These are phyloP conservation scores for Ceratobasidium sp. DNA, from an alignment of 1,284 basidiomycete genomes.

Conservation along the genomic window DNA sequence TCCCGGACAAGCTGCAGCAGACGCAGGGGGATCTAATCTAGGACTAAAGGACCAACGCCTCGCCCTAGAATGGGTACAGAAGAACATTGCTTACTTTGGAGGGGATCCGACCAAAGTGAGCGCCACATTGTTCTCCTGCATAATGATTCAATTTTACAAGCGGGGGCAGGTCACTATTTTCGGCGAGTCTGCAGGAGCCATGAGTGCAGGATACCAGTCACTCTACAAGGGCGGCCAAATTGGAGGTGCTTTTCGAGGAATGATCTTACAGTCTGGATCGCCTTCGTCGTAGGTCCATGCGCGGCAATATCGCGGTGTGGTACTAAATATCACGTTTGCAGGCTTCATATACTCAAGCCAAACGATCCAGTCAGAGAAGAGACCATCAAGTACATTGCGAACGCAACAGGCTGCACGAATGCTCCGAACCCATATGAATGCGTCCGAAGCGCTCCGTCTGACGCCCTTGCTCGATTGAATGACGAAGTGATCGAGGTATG, in stretches of 20 bases:
- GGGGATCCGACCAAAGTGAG: conserved; percentile 59
- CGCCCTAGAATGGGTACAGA: conserved; percentile 63
- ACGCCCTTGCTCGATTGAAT: conserved; percentile 20
- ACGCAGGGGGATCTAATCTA: conserved; percentile 52
- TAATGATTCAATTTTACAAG: neutral
- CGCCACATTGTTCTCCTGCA: neutral
- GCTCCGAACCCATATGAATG: conserved; percentile 34
- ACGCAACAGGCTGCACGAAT: conserved; percentile 35
- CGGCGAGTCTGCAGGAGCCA: conserved; percentile 55
- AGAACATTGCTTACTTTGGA: conserved; percentile 62
- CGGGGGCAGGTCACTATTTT: conserved; percentile 47
- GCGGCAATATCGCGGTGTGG: no score
- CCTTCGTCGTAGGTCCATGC: conserved; percentile 25
- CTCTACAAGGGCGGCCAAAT: conserved; percentile 49
- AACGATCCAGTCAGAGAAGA: conserved; percentile 31
- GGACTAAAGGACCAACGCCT: conserved; percentile 60
- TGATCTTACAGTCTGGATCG: conserved; percentile 48
- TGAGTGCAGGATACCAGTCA: conserved; percentile 50
- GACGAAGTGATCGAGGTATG: conserved; percentile 24
- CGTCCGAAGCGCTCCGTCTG: conserved; percentile 27
- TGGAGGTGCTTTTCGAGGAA: conserved; percentile 42
- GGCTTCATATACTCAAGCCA: conserved; percentile 1
- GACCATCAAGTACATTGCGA: conserved; percentile 22
- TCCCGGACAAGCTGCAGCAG: conserved; percentile 52
- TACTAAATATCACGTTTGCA: neutral